These are phyloP conservation scores for Monosporascus sp. DNA, from an alignment of 2,329 filamentous ascomycete species.

Conservation along the genomic window DNA sequence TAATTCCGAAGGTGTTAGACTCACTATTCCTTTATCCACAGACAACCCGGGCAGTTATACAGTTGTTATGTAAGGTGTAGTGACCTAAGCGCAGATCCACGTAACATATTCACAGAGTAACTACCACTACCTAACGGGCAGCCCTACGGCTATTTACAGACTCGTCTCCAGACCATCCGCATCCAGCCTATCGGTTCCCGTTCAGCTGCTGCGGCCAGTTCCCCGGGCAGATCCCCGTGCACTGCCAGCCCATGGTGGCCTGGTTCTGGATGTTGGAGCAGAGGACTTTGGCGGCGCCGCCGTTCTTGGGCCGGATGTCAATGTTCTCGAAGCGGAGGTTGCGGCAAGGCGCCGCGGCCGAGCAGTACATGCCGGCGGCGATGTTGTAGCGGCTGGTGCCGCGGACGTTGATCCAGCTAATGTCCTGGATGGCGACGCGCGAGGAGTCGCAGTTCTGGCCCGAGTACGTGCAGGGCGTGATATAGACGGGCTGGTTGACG, in stretches of 20 bases:
- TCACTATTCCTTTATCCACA: too few relatives aligned
- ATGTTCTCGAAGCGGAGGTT: conserved; percentile 40
- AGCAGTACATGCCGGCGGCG: conserved; percentile 41
- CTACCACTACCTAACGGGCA: too few relatives aligned
- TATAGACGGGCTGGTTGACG: conserved; percentile 45
- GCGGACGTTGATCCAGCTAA: conserved; percentile 45
- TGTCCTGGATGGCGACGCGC: conserved; percentile 37
- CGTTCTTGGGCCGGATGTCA: conserved; percentile 37
- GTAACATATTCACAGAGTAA: too few relatives aligned
- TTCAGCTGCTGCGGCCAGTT: conserved; percentile 33
- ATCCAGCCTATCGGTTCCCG: conserved; percentile 18
- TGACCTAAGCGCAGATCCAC: too few relatives aligned
- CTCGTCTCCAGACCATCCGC: not conserved
- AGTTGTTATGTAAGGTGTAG: too few relatives aligned
- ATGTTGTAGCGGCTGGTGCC: conserved; percentile 45
- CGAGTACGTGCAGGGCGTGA: conserved; percentile 41
- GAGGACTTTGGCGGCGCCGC: conserved; percentile 34
- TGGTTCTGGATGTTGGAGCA: conserved; percentile 38
- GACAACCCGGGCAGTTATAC: too few relatives aligned
- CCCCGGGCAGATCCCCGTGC: conserved; percentile 32
- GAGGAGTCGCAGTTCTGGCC: conserved; percentile 33
- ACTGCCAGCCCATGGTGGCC: conserved; percentile 27
- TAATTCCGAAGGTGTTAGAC: too few relatives aligned
- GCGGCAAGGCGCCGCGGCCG: conserved; percentile 35
- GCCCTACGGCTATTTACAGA: not conserved